Percentiles rank a stretch among this genome's conserved stretches.
These are phyloP conservation scores for Priceomyces melissophilus DNA, from an alignment of 805 yeast genomes.

Conservation along the genomic window DNA sequence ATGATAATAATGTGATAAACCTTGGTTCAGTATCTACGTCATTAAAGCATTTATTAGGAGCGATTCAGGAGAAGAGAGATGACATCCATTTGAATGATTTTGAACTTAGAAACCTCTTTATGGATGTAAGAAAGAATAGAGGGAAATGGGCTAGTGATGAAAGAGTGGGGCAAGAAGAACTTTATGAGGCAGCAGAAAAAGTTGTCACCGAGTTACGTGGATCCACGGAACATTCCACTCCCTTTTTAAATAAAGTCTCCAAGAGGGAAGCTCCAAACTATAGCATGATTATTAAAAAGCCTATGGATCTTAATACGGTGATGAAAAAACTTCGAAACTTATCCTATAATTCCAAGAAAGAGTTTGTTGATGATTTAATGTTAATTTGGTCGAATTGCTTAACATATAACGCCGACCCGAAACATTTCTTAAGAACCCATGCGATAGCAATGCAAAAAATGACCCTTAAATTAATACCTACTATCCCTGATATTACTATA, in stretches of 20 bases:
- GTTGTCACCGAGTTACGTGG: conserved; percentile 87
- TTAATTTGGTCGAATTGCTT: conserved; percentile 94
- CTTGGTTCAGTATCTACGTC: conserved; percentile 38
- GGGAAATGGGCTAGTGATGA: conserved; percentile 98
- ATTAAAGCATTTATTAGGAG: conserved; percentile 72
- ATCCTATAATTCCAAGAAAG: conserved; percentile 79
- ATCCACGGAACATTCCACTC: conserved; percentile 94
- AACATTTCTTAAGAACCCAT: conserved; percentile 84
- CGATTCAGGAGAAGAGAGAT: conserved; percentile 79
- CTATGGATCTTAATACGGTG: conserved; percentile 96
- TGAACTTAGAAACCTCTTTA: conserved; percentile 78
- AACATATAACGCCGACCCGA: conserved; percentile 91
- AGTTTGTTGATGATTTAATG: conserved; percentile 93
- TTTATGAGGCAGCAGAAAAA: conserved; percentile 95
- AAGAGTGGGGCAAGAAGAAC: conserved; percentile 93
- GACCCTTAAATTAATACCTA: conserved; percentile 67
- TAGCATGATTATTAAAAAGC: conserved; percentile 81
- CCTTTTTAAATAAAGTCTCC: conserved; percentile 92
- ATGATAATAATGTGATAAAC: conserved; percentile 27
- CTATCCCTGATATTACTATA: conserved; percentile 85
- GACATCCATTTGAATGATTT: conserved; percentile 69
- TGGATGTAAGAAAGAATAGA: conserved; percentile 91
- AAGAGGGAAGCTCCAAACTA: conserved; percentile 98
- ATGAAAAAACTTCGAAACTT: conserved; percentile 81
- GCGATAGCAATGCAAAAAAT: conserved; percentile 96